Evolutionary conservation across 2,329 filamentous ascomycete species (phyloP).

Genomic region (Cryphonectria nitschkei): DNA sequence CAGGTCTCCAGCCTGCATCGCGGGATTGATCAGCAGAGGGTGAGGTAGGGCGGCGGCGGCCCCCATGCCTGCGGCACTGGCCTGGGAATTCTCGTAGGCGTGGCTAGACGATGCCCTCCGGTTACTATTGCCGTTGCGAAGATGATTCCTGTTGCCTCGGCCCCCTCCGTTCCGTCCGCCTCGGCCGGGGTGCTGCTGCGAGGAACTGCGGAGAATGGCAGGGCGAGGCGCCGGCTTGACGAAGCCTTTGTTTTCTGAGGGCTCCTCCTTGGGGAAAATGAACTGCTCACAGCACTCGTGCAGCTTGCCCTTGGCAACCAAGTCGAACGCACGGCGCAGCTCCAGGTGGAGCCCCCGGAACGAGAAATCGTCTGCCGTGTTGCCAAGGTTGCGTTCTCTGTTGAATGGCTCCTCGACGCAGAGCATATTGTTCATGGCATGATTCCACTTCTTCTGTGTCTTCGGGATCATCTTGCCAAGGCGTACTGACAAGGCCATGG

Average conservation of each 20-base stretch:
- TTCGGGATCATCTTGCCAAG: constrained; percentile 75
- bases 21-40: constrained; percentile 5
- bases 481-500: constrained; percentile 81
- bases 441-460: constrained; percentile 82
- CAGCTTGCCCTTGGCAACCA: constrained; percentile 78
- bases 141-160: constrained; percentile 52
- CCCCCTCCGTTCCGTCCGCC: constrained; percentile 52
- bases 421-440: constrained; percentile 77
- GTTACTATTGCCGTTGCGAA: constrained; percentile 49
- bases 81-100: constrained; percentile 52
- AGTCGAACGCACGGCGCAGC: constrained; percentile 83
- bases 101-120: constrained; percentile 59
- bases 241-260: constrained; percentile 50
- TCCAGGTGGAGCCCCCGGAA: constrained; percentile 91
- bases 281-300: constrained; percentile 86
- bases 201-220: constrained; percentile 62
- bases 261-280: constrained; percentile 83
- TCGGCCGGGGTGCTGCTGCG: constrained; percentile 57
- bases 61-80: constrained; percentile 45
- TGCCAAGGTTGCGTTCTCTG: constrained; percentile 83
- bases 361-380: constrained; percentile 93
- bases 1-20: constrained; percentile 31
- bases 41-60: constrained; percentile 41
- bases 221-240: constrained; percentile 62
- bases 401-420: constrained; percentile 99